Base-by-base conservation (phyloP, 495 filamentous ascomycete species). In the Annulohypoxylon maeteangense region DNA sequence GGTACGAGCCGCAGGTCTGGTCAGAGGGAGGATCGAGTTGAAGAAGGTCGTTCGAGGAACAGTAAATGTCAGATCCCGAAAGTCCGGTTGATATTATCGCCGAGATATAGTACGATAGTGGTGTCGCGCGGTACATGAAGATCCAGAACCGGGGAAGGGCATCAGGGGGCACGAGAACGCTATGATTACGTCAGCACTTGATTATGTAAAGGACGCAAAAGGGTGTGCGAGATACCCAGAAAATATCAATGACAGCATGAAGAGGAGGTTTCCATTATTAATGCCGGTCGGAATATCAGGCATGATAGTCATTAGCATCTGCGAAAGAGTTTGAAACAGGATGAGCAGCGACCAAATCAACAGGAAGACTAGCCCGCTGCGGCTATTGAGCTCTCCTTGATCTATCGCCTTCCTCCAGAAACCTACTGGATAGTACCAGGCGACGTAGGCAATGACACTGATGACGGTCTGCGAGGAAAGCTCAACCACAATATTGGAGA, bases 101-200 rank as follows among this genome's bases (percentile, higher is more conserved):
- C 7, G 47, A 16, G 22, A 69, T 56, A 20, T 65, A 31, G 42
- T 69, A 91, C 3, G 85, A 87, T 45, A 90, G 82, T 1, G 90
- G 89, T 0, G 86, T 88, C 11, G 87, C 80, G 4, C 86, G 85
- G 72, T 89, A 90, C 84, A 91, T 88, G 78, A 90, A 90, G 48
- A 87, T 89, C 88, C 89, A 92, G 78, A 91, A 90, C 1, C 84
- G 70, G 6, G 87, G 87, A 0, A 90, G 75, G 0, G 71, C 77
- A 0, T 73, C 57, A 0, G 89, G 87, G 14, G 78, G 4, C 8
- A 72, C 53, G 7, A 72, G 51, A 7, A 68, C 31, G n/a, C 68
- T 71, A 31, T 3, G 27, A 18, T 29, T 12, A 4, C 6, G 23
- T 16, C 8, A 53, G 18, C 16, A 31, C 40, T 44, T 4, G n/a